These are phyloP conservation scores for Prasinococcaceae sp. DNA, from an alignment of 139 green algal genomes.

Conservation along the genomic window DNA sequence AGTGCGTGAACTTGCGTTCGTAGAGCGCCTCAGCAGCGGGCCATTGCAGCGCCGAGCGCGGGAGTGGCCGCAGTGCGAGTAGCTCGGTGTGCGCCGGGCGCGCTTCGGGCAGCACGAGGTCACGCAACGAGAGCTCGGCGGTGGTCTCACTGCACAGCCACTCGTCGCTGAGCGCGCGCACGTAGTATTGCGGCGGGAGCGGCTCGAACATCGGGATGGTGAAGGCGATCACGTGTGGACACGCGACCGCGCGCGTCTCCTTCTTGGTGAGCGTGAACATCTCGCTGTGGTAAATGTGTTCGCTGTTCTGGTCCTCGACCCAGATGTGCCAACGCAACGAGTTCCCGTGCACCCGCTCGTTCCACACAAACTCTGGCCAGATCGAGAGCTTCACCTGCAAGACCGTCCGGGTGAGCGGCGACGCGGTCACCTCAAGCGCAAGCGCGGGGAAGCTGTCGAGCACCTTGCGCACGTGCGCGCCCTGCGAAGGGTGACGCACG, in stretches of 20 bases:
- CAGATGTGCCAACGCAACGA: conserved; percentile 61
- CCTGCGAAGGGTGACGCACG: conserved; percentile 56
- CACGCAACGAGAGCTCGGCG: conserved; percentile 26
- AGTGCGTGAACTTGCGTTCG: conserved; percentile 67
- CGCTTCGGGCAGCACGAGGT: conserved; percentile 35
- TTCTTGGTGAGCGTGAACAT: conserved; percentile 76
- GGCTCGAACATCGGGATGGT: conserved; percentile 93
- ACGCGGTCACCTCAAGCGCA: conserved; percentile 51
- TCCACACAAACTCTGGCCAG: conserved; percentile 60
- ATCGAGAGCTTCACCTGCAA: conserved; percentile 52
- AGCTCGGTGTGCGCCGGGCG: conserved; percentile 59
- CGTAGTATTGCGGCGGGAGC: conserved; percentile 62
- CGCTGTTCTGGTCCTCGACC: conserved; percentile 83
- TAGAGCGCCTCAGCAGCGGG: conserved; percentile 58
- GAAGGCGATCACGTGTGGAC: conserved; percentile 59
- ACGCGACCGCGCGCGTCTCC: too few species aligned
- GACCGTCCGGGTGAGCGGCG: conserved; percentile 90
- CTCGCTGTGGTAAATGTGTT: conserved; percentile 89
- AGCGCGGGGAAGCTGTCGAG: conserved; percentile 64
- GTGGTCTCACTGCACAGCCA: conserved; percentile 49
- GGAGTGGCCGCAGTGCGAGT: conserved; percentile 84
- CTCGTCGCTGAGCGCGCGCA: conserved; percentile 55
- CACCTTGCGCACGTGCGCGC: conserved; percentile 28
- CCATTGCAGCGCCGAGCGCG: conserved; percentile 60
- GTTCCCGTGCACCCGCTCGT: conserved; percentile 44